These are phyloP conservation scores for Oryza meridionalis DNA, from an alignment of 176 grass and related monocot genomes.

Conservation along the genomic window DNA sequence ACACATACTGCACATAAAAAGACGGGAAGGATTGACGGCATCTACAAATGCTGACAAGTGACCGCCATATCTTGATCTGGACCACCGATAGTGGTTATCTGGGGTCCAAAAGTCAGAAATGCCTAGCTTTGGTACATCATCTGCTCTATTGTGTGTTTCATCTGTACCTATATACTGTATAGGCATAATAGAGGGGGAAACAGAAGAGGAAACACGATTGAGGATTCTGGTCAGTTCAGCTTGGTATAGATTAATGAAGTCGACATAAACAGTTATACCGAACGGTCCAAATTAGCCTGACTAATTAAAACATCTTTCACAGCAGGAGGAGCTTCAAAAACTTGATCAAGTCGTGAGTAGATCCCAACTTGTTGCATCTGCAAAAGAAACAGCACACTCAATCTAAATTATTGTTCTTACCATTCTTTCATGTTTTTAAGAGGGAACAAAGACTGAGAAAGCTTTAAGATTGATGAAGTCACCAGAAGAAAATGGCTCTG, in stretches of 20 bases:
- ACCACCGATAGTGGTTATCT: conserved; percentile 81
- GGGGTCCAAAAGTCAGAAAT: conserved; percentile 91
- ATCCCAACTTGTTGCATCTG: conserved; percentile 83
- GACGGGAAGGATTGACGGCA: conserved; percentile 42
- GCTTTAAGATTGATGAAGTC: background rate
- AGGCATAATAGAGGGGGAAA: conserved; percentile 20
- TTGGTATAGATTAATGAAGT: conserved; percentile 17
- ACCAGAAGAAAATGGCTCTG: background rate
- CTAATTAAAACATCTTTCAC: conserved; percentile 89
- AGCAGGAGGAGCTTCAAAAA: conserved; percentile 68
- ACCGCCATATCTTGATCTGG: conserved; percentile 70
- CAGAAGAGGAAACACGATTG: background rate
- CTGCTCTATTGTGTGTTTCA: conserved; percentile 68
- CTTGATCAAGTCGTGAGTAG: conserved; percentile 85
- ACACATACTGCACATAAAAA: conserved; percentile 75
- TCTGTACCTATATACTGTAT: conserved; percentile 84
- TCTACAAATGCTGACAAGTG: conserved; percentile 68
- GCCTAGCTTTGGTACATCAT: conserved; percentile 51
- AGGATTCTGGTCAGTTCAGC: background rate
- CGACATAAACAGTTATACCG: conserved; percentile 57
- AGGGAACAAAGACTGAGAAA: background rate
- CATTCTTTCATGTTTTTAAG: background rate
- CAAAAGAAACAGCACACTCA: conserved; percentile 24
- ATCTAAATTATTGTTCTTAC: background rate
- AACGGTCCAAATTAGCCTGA: conserved; percentile 59